Percentiles rank a stretch among this genome's conserved stretches.
These are phyloP conservation scores for Candida vaughaniae DNA, from an alignment of 805 yeast species.

Conservation along the genomic window DNA sequence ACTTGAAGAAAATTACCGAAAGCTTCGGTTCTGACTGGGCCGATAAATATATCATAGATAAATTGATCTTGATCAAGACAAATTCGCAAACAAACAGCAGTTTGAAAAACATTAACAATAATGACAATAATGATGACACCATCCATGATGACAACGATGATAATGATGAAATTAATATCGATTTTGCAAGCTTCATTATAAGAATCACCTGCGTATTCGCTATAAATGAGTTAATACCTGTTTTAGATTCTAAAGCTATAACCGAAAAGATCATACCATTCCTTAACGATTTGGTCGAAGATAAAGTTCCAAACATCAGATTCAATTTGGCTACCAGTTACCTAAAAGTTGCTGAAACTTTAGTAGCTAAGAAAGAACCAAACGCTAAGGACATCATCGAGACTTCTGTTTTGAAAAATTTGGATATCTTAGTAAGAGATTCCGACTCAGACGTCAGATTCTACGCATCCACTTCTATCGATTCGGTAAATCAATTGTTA, in stretches of 20 bases:
- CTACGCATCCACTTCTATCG: constrained; percentile 67
- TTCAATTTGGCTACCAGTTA: constrained; percentile 92
- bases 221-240: constrained; percentile 77
- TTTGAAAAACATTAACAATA: constrained; percentile 11
- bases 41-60: constrained; percentile 72
- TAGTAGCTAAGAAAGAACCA: constrained; percentile 25
- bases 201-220: constrained; percentile 90
- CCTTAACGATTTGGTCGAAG: constrained; percentile 65
- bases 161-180: constrained; percentile 26
- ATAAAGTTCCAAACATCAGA: constrained; percentile 91
- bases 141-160: constrained; percentile 25
- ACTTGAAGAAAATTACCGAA: constrained; percentile 73
- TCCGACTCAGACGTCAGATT: constrained; percentile 86
- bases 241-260: constrained; percentile 55
- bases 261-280: constrained; percentile 75
- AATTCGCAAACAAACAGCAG: constrained; percentile 15
- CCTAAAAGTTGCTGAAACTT: constrained; percentile 55
- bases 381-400: constrained; percentile 24
- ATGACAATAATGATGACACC: constrained; percentile 14
- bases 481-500: constrained; percentile 5
- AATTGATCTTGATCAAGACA: constrained; percentile 49
- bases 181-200: constrained; percentile 77
- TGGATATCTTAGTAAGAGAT: constrained; percentile 67
- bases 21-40: constrained; percentile 97
- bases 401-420: constrained; percentile 57